Percentiles rank a stretch among this genome's conserved stretches.
These are phyloP conservation scores for Blepharisma japonicum DNA, from an alignment of 73 alveolate genomes.

Conservation along the genomic window DNA sequence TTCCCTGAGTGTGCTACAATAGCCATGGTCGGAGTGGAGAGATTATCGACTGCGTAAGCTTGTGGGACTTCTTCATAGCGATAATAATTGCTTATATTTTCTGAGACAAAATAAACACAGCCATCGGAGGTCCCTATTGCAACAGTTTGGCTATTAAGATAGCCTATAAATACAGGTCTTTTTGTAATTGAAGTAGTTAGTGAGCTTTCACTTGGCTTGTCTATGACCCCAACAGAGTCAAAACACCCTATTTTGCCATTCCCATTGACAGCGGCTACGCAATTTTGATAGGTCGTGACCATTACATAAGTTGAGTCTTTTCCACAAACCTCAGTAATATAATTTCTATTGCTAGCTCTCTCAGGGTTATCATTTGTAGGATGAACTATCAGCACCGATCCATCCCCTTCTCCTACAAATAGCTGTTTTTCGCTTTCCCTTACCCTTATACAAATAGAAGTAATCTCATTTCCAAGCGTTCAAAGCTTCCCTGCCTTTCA, in stretches of 20 bases:
- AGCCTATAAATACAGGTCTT: conserved; percentile 12
- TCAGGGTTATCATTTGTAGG: conserved; percentile 2
- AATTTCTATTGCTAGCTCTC: background rate
- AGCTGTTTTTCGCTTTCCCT: background rate
- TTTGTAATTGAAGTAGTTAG: background rate
- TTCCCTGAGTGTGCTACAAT: conserved; percentile 9
- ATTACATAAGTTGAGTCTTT: conserved; percentile 1
- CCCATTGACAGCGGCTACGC: background rate
- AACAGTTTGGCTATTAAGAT: background rate
- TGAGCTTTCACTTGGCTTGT: background rate
- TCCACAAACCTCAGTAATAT: background rate
- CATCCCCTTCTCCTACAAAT: background rate
- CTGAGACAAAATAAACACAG: conserved; percentile 11
- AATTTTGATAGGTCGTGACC: background rate
- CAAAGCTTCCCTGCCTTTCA: background rate
- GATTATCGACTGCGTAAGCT: background rate
- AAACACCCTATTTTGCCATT: background rate
- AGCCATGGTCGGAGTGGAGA: background rate
- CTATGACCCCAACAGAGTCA: background rate
- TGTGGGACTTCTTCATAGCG: conserved; percentile 9
- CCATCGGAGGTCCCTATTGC: conserved; percentile 14
- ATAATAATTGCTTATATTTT: background rate
- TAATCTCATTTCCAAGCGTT: background rate
- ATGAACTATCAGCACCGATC: background rate
- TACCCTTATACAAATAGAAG: background rate